Base-by-base conservation (phyloP, 768 basidiomycete species). In the Amanita rimosa region DNA sequence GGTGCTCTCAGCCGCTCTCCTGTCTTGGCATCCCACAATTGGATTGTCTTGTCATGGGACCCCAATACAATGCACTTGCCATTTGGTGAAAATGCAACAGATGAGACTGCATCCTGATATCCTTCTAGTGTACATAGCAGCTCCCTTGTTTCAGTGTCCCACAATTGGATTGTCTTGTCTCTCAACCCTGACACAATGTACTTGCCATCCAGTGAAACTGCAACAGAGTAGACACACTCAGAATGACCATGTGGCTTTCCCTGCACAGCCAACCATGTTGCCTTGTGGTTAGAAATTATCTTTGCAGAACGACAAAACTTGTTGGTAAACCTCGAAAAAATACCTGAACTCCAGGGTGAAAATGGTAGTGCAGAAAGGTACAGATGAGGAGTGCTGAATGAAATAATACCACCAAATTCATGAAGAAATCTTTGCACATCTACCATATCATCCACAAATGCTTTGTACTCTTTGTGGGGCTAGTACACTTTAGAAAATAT, bases 311-410 rank as follows among this genome's bases (percentile, higher is more conserved):
- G 33, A 34, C 31, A 53, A 29, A 46, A 26, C 41, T 47, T n/a
- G 2, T 37, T 13, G 2, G 44, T 26, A 21, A 47, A 41, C 22
- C 34, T 44, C 16, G 38, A 16, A 10, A 33, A 16, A 38, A 19
- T 2, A 38, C 6, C 29, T 24, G 14, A 45, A 40, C 53, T 48
- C n/a, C 39, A 9, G 3, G 58, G 59, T 14, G 61, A 52, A 45
- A 63, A 65, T 21, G 64, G 61, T n/a, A 64, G 55, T 19, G 64
- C 58, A 11, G 59, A 60, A 36, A 59, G 49, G 48, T 62, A 62
- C 26, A 62, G 56, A 42, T 62, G 61, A 2, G 61, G 55, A 17
- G 56, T 53, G 36, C 59, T 60, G 40, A 55, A 52, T 8, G 29
- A 39, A 66, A 48, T 3, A 45, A 35, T 42, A 8, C 33, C 33